These are phyloP conservation scores for Mycena indigotica DNA, from an alignment of 768 basidiomycete genomes.

Conservation along the genomic window DNA sequence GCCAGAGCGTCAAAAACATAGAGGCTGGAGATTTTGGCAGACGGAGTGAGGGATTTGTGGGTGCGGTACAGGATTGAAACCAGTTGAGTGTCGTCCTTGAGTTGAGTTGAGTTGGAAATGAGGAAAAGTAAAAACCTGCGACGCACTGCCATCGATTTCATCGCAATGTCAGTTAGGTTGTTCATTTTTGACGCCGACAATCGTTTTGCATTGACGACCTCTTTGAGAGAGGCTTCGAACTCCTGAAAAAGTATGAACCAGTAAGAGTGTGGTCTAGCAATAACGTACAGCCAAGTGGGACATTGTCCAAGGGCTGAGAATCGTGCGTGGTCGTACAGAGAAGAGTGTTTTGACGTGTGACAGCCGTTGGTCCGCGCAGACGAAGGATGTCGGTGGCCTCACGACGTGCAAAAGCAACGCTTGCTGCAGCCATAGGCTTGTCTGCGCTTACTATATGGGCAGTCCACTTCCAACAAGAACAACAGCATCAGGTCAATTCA, in stretches of 20 bases:
- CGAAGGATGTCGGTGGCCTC: conserved; percentile 42
- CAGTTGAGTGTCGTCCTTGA: conserved; percentile 80
- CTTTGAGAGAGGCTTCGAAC: conserved; percentile 79
- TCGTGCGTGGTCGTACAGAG: conserved; percentile 1
- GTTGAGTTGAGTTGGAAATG: conserved; percentile 2
- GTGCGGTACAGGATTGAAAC: conserved; percentile 88
- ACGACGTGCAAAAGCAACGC: conserved; percentile 70
- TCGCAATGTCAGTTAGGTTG: conserved; percentile 71
- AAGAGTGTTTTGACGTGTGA: conserved; percentile 24
- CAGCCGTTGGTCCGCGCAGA: conserved; percentile 6
- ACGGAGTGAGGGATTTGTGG: conserved; percentile 73
- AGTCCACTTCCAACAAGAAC: conserved; percentile 84
- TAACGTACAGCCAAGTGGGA: conserved; percentile 9
- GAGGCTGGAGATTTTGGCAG: conserved; percentile 81
- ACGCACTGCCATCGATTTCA: conserved; percentile 78
- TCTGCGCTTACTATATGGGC: conserved; percentile 80
- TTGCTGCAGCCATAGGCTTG: conserved; percentile 64
- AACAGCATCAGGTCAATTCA: conserved; percentile 72
- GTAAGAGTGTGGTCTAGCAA: conserved; percentile 10
- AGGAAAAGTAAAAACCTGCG: not conserved
- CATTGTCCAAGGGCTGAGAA: conserved; percentile 2
- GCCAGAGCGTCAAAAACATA: conserved; percentile 94
- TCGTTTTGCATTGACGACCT: conserved; percentile 80
- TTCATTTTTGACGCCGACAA: conserved; percentile 87
- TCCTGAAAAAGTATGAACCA: conserved; percentile 46